These are phyloP conservation scores for Gryganskiella cystojenkinii DNA, from an alignment of 192 early-diverging fungal species.

Conservation along the genomic window DNA sequence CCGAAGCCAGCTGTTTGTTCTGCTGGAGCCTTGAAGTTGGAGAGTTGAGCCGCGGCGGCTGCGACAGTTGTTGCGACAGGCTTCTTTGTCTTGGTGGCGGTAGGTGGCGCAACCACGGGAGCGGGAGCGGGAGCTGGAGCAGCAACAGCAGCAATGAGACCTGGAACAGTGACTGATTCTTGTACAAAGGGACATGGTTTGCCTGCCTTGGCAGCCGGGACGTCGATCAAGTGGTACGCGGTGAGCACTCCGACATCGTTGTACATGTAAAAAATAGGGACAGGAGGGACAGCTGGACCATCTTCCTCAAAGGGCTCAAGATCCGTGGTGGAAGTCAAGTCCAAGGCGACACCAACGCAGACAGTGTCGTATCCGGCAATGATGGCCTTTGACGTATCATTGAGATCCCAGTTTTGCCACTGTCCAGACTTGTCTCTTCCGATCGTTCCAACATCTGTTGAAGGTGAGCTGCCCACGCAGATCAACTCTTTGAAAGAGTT, in stretches of 20 bases:
- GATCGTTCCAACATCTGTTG: constrained; percentile 61
- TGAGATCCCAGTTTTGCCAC: constrained; percentile 79
- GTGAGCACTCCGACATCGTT: constrained; percentile 71
- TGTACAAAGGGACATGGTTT: constrained; percentile 57
- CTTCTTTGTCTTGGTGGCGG: neutral
- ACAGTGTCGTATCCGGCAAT: constrained; percentile 77
- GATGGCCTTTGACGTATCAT: constrained; percentile 60
- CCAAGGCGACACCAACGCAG: constrained; percentile 78
- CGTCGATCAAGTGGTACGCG: constrained; percentile 75
- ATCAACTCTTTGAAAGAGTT: constrained; percentile 51
- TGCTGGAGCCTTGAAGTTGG: constrained; percentile 15
- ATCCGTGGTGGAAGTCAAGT: constrained; percentile 70
- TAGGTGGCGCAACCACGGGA: neutral
- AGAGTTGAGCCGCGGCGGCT: neutral
- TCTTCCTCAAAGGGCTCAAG: constrained; percentile 64
- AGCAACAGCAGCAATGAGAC: constrained; percentile 5
- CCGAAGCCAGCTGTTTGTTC: neutral
- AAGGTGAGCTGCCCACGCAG: constrained; percentile 52
- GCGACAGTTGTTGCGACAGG: constrained; percentile 23
- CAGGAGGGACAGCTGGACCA: constrained; percentile 60
- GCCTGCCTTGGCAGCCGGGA: constrained; percentile 55
- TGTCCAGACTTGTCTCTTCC: constrained; percentile 56
- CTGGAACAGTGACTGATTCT: constrained; percentile 3
- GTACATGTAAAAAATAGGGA: constrained; percentile 79
- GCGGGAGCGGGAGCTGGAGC: neutral